Conservation (phyloP, 2,329 filamentous ascomycete genomes). For the Hymenoscyphus repandus region DNA sequence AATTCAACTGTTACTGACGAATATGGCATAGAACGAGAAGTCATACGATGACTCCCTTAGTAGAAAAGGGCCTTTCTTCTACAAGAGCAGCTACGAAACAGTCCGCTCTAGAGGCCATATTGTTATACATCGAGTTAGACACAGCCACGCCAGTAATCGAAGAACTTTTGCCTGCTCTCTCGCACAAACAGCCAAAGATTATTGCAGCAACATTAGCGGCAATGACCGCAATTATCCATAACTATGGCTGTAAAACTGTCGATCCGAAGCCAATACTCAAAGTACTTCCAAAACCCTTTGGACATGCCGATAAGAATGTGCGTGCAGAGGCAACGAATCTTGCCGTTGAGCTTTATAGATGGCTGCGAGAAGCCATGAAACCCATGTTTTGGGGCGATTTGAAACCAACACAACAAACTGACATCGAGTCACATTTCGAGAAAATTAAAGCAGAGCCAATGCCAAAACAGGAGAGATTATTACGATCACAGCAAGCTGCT, state of each 20-base stretch:
- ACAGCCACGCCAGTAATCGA: constrained; percentile 81
- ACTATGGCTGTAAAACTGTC: constrained; percentile 88
- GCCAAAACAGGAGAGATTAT: constrained; percentile 84
- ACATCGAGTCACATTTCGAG: constrained; percentile 91
- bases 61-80: constrained; percentile 86
- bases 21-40: constrained; percentile 57
- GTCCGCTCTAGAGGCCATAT: constrained; percentile 76
- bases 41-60: constrained; percentile 70
- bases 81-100: constrained; percentile 86
- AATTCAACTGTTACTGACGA: neutral
- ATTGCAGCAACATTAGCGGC: constrained; percentile 71
- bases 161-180: constrained; percentile 76
- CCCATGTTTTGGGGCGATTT: constrained; percentile 94
- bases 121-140: constrained; percentile 88
- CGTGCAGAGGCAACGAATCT: constrained; percentile 88
- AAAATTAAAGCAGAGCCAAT: constrained; percentile 81
- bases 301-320: constrained; percentile 97
- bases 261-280: constrained; percentile 93
- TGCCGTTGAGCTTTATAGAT: constrained; percentile 91
- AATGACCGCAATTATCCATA: constrained; percentile 80
- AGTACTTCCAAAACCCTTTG: constrained; percentile 81
- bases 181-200: constrained; percentile 88
- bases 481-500: constrained; percentile 84
- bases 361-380: constrained; percentile 97
- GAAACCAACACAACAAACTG: constrained; percentile 91